These are phyloP conservation scores for Atkinsonella texensis DNA, from an alignment of 2,329 filamentous ascomycete species.

Conservation along the genomic window DNA sequence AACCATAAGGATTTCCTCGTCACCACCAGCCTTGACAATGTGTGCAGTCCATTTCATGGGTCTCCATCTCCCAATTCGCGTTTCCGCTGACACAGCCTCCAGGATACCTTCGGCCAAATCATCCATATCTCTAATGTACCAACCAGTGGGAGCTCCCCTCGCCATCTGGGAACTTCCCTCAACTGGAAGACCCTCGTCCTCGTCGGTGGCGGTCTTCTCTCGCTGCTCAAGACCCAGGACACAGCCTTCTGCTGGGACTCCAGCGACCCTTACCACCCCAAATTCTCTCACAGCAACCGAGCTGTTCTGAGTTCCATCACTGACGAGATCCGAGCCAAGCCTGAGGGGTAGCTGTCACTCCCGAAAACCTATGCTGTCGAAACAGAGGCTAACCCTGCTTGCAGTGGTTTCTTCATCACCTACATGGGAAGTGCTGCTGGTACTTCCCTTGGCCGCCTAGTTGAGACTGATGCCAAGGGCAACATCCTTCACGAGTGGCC, in stretches of 20 bases:
- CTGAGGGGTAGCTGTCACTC: constrained; percentile 31
- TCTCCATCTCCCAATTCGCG: no score
- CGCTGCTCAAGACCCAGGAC: constrained; percentile 47
- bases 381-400: neutral
- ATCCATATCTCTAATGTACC: constrained; percentile 47
- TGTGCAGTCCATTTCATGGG: constrained; percentile 12
- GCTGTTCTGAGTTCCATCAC: constrained; percentile 46
- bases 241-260: constrained; percentile 52
- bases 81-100: neutral
- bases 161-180: constrained; percentile 41
- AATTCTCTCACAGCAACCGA: constrained; percentile 47
- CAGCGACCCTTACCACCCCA: constrained; percentile 44
- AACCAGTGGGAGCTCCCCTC: constrained; percentile 46
- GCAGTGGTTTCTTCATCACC: constrained; percentile 44
- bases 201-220: constrained; percentile 44
- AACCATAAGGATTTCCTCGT: constrained; percentile 46
- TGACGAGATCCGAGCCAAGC: constrained; percentile 52
- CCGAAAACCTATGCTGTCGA: neutral
- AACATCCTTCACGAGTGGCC: constrained; percentile 53
- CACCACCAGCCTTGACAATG: constrained; percentile 43
- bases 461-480: constrained; percentile 46
- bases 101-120: constrained; percentile 49
- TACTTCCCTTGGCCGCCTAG: constrained; percentile 44
- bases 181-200: constrained; percentile 46
- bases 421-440: constrained; percentile 50